Evolutionary conservation across 2,329 filamentous ascomycete genomes (phyloP), one percentile per base, ranked within the genome.

Genomic region (Fusarium cyanostomum): DNA sequence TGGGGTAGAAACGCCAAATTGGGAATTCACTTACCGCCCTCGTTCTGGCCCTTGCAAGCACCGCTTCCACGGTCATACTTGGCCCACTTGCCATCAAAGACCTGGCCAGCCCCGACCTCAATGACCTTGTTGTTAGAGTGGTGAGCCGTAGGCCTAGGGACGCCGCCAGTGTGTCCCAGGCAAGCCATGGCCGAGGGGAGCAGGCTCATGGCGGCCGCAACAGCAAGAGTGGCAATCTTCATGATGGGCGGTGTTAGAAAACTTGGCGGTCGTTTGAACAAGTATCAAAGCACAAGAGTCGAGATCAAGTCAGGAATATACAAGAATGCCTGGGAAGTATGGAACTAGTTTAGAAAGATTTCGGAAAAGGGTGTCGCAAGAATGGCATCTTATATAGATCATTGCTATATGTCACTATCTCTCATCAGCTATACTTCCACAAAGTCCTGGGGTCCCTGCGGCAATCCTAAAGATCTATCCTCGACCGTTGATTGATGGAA

Each of bases 1-100:
- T 13, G 13, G 8, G n/a, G 8, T n/a, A n/a, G n/a, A n/a, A n/a
- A n/a, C n/a, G n/a, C n/a, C n/a, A n/a, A n/a, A n/a, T n/a, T n/a
- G n/a, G n/a, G n/a, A n/a, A 12, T 34, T 13, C 3, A 66, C 64
- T 67, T 52, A 71, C 68, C 64, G 2, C 63, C 70, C 56, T 71
- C 72, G 3, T 54, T 58, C 45, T 73, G 68, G 2, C 55, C 71
- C 15, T 70, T 44, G 56, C 72, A 74, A 26, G 59, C 62, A 12
- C 71, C 76, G 7, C 61, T 64, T 16, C 78, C 76, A 35, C 76
- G 77, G 59, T 79, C 77, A 49, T 72, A 79, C 49, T 68, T 69
- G 33, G 68, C 70, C 73, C 72, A 76, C 31, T 66, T 66, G 55
- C 72, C 75, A 45, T 77, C 75, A 39, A 66, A 77, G 3, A 67